phyloP scores from a whole-genome alignment of 129 eudicot species.

The Helianthus tuberosus region DNA sequence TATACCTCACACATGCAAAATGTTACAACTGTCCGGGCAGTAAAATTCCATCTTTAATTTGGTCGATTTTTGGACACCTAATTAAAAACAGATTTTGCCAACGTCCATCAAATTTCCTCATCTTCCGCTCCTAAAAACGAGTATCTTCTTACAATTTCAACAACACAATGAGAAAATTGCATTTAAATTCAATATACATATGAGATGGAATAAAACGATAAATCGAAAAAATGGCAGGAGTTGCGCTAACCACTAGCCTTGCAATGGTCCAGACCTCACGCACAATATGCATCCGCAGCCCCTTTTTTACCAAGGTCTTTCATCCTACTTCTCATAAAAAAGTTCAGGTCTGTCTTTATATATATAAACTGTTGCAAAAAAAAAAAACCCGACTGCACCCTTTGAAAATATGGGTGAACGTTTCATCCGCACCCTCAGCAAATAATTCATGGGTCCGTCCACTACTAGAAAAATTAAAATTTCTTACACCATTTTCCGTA shows the following conservation, averaged over 20 bases:
- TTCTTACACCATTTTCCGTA: no score
- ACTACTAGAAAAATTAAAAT: no score
- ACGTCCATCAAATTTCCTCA: neutral
- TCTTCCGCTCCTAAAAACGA: conserved; percentile 2
- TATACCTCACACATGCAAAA: neutral
- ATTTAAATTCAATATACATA: conserved; percentile 5
- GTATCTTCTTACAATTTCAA: conserved; percentile 17
- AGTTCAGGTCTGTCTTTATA: conserved; percentile 26
- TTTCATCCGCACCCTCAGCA: no score
- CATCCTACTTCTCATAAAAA: conserved; percentile 17
- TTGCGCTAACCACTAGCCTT: conserved; percentile 22
- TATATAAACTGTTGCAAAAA: neutral
- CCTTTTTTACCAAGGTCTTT: conserved; percentile 25
- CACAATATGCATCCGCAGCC: conserved; percentile 7
- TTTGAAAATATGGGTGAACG: no score
- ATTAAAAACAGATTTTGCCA: neutral
- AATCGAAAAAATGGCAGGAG: conserved; percentile 39
- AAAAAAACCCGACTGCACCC: no score
- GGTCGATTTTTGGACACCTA: no score
- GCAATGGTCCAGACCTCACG: conserved; percentile 34
- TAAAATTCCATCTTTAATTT: no score
- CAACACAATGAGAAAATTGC: neutral
- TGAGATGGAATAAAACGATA: neutral
- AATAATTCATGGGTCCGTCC: no score
- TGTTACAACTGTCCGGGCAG: neutral